Base-by-base conservation (phyloP, 352 stramenopile genomes). In the Pythium grandisporangium region DNA sequence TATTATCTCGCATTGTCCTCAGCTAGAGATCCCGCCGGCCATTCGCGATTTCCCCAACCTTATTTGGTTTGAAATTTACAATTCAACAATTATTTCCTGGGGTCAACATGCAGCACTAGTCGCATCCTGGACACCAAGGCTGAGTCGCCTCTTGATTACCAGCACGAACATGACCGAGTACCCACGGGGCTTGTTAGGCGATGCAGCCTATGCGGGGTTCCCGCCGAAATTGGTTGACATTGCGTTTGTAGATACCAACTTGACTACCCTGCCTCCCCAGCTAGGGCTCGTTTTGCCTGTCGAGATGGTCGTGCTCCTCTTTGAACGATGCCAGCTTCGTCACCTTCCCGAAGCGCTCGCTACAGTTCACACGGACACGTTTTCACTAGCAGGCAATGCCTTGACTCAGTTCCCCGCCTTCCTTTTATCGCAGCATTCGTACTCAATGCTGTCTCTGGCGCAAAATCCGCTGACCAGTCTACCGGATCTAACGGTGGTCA, bases 11-110 rank as follows among this genome's bases (percentile, higher is more conserved):
- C 39, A 55, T 17, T 59, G 51, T 26, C 35, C 29, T 2, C 5
- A 5, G 2, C 30, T 59, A 0, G 45, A 37, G 12, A 43, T 61
- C 5, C 45, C 52, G 2, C 19, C 43, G 13, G 17, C 32, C n/a
- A 47, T 55, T 27, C 39, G 27, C 4, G 8, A 30, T 1, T 55
- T 55, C 26, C 32, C 23, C 7, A 41, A 45, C 24, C 27, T 54
- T 5, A 42, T 46, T 16, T 54, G 47, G 47, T 14, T 54, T 20
- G 47, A 54, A 26, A 42, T 48, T n/a, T 30, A 17, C 25, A 42
- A 54, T 21, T 43, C 38, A 14, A 48, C 39, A 2, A 7, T 54
- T 13, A 5, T 46, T 6, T 20, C 19, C 5, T 54, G 47, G 38
- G 32, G 38, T 19, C 17, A 5, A 11, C 11, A 30, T 0, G 30